Evolutionary conservation across 305 asterid species (phyloP).

Genomic region (Andrographis paniculata): DNA sequence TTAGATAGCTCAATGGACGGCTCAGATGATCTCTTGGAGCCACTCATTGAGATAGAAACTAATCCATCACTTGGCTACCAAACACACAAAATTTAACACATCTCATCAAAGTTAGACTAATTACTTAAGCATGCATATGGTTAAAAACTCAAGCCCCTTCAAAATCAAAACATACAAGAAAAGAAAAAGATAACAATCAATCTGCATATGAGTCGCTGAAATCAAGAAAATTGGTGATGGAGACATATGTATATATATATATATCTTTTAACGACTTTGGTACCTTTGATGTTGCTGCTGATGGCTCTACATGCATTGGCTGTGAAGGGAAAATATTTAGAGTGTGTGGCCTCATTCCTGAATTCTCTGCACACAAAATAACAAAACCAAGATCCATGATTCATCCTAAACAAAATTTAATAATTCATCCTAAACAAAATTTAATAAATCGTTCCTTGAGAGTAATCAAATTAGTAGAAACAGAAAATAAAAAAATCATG

Average conservation of each 20-base stretch:
- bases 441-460: no score
- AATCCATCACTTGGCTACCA: conserved; percentile 54
- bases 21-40: conserved; percentile 70
- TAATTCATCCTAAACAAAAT: no score
- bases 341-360: conserved; percentile 83
- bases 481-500: no score
- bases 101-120: conserved; percentile 19
- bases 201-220: no score
- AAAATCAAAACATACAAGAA: no score
- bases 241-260: background rate
- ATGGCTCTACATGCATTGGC: conserved; percentile 92
- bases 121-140: no score
- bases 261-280: background rate
- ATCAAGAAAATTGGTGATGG: background rate
- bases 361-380: conserved; percentile 32
- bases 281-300: conserved; percentile 49
- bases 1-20: conserved; percentile 67
- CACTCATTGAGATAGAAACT: conserved; percentile 42
- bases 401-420: no score
- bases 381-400: background rate
- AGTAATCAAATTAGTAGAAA: no score
- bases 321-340: conserved; percentile 87
- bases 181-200: background rate
- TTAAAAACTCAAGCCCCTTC: no score
- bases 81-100: conserved; percentile 8